Base-by-base conservation (phyloP, 208 protist genomes). In the Wallacemonas sp. region DNA sequence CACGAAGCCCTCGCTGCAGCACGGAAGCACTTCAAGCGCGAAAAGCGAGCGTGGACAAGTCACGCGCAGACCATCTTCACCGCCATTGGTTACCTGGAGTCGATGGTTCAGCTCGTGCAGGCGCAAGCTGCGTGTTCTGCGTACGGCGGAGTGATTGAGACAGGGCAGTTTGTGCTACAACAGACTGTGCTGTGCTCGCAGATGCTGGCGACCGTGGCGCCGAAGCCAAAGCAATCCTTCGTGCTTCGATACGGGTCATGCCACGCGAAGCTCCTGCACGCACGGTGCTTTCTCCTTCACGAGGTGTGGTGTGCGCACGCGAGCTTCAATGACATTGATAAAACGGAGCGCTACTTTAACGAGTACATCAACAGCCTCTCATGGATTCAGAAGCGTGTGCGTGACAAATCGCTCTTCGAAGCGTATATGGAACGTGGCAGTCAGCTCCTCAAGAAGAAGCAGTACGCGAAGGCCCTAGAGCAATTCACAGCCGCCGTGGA, bases 131-230 rank as follows among this genome's bases (percentile, higher is more conserved):
- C 80, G 14, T 91, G 78, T 63, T 79, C 62, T 2, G 79, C 75
- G 27, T 80, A 86, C 66, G 73, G 67, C 3, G 80, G 77, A 0
- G 72, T 96, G 22, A 76, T 91, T 28, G 85, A 93, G 51, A 93
- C 84, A 26, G 74, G 75, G 14, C 86, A 96, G 56, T 81, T 92
- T 58, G 90, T 88, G 8, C 66, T 92, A 15, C 84, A 73, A 31
- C 90, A 96, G 59, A 79, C 69, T n/a, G 41, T 39, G 41, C 70
- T 93, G 51, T 96, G 86, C 49, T 87, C 93, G 65, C 79, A 93
- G 71, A 82, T 87, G 71, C 62, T 96, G 39, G 44, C 70, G 41
- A 73, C 90, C 26, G 31, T 90, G 27, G 74, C 76, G 0, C 79
- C 84, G 4, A 67, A 63, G 8, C 70, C 72, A 22, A 71, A 78